Conservation (phyloP, 768 basidiomycete genomes). For the Strobilomyces echinocephalus region DNA sequence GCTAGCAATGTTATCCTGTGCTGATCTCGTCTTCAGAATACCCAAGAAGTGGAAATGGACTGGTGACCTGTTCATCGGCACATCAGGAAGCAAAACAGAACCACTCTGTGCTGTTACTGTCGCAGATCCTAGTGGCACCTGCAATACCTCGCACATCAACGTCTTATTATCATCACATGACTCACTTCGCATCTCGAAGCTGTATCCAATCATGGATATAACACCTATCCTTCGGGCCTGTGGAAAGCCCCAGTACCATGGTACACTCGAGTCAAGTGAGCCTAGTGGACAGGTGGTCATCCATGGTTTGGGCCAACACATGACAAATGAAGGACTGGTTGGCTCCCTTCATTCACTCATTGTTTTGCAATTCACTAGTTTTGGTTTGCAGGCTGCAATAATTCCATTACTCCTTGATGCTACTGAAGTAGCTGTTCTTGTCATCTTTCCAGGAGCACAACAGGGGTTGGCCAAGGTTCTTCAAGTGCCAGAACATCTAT, state of each 20-base stretch:
- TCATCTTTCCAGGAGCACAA: conserved; percentile 48
- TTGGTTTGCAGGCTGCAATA: conserved; percentile 40
- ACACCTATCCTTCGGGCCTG: conserved; percentile 46
- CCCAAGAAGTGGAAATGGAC: conserved; percentile 64
- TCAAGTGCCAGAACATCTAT: conserved; percentile 35
- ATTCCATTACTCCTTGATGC: conserved; percentile 46
- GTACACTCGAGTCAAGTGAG: conserved; percentile 40
- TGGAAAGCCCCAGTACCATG: conserved; percentile 48
- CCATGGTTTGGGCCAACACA: conserved; percentile 39
- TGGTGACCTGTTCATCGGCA: conserved; percentile 47
- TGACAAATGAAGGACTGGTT: conserved; percentile 48
- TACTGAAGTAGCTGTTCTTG: conserved; percentile 44
- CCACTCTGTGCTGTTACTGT: conserved; percentile 48
- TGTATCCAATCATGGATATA: conserved; percentile 49
- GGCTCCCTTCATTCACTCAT: conserved; percentile 8
- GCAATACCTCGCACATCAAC: conserved; percentile 46
- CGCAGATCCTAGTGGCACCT: conserved; percentile 40
- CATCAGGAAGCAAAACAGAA: conserved; percentile 34
- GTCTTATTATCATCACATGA: conserved; percentile 40
- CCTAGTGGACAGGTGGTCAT: conserved; percentile 39
- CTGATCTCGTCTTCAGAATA: conserved; percentile 36
- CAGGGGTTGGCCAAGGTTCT: conserved; percentile 34
- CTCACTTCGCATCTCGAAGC: conserved; percentile 40
- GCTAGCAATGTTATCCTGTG: neutral
- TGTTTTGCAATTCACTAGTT: conserved; percentile 2